These are phyloP conservation scores for Rhytidiadelphus loreus DNA, from an alignment of 225 moss, liverwort and hornwort genomes.

Conservation along the genomic window DNA sequence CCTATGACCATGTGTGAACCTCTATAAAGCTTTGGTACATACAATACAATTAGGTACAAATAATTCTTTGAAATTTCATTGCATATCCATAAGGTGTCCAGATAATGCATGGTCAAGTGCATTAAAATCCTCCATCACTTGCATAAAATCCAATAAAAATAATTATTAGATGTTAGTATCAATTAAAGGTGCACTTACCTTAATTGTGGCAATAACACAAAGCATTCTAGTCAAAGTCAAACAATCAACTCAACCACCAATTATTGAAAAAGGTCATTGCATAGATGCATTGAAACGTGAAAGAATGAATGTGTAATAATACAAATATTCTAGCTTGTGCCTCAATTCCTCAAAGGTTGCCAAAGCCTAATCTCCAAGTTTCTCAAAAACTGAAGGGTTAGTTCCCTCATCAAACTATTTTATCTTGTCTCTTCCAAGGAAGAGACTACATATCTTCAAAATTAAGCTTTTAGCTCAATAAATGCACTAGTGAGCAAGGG, in stretches of 20 bases:
- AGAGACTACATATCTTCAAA: not conserved
- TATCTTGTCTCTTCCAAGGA: not conserved
- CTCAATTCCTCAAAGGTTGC: not conserved
- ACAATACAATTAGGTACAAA: not conserved
- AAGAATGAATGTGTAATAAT: constrained; percentile 6
- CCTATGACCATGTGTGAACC: no score
- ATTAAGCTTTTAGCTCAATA: not conserved
- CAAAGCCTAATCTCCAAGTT: not conserved
- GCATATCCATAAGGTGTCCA: not conserved
- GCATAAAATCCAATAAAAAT: not conserved
- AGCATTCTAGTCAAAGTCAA: not conserved
- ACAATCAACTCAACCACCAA: not conserved
- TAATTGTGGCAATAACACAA: not conserved
- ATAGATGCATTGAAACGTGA: not conserved
- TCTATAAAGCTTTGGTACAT: no score
- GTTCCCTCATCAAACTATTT: not conserved
- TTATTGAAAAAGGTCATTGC: no score
- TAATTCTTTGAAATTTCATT: not conserved
- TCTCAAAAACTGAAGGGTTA: not conserved
- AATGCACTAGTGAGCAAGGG: not conserved
- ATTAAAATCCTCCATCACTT: not conserved
- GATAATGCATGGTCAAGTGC: not conserved
- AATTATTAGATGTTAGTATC: not conserved
- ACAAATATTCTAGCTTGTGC: not conserved
- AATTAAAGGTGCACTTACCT: not conserved